Evolutionary conservation across 108 stramenopile genomes (phyloP).

Genomic region (Pseudonitzschia multiseries): DNA sequence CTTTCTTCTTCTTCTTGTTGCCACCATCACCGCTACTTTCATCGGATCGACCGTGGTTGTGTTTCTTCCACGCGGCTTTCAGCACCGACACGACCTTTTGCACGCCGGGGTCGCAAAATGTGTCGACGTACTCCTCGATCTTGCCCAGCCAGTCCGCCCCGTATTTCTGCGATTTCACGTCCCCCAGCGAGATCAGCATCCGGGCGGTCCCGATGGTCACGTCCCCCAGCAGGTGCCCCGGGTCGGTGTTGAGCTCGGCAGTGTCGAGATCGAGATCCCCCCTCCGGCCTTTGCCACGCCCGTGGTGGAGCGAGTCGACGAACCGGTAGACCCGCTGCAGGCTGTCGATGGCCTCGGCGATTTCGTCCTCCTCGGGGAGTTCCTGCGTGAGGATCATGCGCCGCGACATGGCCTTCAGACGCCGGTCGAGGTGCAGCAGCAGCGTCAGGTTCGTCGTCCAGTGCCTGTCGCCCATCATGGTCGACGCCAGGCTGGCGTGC

Average conservation of each 20-base stretch:
- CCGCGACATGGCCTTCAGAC: constrained; percentile 30
- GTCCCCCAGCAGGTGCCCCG: constrained; percentile 69
- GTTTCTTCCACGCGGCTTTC: constrained; percentile 49
- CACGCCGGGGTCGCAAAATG: constrained; percentile 64
- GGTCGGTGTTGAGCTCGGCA: constrained; percentile 47
- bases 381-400: constrained; percentile 44
- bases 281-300: no score
- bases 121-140: constrained; percentile 57
- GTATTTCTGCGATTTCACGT: constrained; percentile 74
- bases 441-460: constrained; percentile 62
- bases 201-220: constrained; percentile 68
- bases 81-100: constrained; percentile 70
- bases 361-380: constrained; percentile 58
- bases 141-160: constrained; percentile 64
- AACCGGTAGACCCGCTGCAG: constrained; percentile 53
- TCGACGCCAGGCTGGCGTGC: constrained; percentile 41
- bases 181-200: constrained; percentile 72
- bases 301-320: constrained; percentile 54
- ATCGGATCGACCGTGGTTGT: constrained; percentile 17
- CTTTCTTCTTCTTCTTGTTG: not conserved
- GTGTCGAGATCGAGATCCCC: no score
- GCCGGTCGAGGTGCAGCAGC: constrained; percentile 40
- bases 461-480: constrained; percentile 59
- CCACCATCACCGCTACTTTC: not conserved
- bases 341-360: constrained; percentile 72